A percentile compares a stretch with the other conserved stretches of the same genome.
Evolutionary conservation across 1,284 basidiomycete species (phyloP).

Genomic region (Rhodotorula sp.): DNA sequence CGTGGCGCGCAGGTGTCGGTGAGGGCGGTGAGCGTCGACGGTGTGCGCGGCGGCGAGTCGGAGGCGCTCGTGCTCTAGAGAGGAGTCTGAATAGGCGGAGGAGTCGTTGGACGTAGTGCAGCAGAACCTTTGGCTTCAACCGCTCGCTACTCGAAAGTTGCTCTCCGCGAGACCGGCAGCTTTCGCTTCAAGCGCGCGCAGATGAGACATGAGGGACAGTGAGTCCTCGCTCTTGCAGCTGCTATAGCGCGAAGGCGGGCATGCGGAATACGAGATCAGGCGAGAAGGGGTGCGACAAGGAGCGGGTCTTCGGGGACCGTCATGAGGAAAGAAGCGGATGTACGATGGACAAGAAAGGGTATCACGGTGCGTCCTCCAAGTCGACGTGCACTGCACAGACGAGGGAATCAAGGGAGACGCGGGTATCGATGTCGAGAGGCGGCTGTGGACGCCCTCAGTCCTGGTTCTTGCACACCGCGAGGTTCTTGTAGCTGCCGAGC

Average conservation of each 20-base stretch:
- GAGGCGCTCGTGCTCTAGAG: constrained; percentile 15
- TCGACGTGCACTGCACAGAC: constrained; percentile 2
- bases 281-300: neutral
- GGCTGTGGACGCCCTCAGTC: neutral
- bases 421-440: neutral
- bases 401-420: constrained; percentile 2
- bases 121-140: neutral
- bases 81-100: too few species aligned
- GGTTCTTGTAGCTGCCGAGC: constrained; percentile 21
- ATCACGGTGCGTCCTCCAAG: neutral
- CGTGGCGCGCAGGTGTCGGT: constrained; percentile 11
- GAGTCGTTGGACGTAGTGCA: too few species aligned
- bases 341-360: neutral
- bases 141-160: neutral
- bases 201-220: too few species aligned
- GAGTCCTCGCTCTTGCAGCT: constrained; percentile 1
- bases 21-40: constrained; percentile 31
- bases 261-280: neutral
- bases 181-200: too few species aligned
- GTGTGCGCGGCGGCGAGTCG: constrained; percentile 16
- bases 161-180: neutral
- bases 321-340: neutral
- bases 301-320: neutral
- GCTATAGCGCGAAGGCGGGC: neutral
- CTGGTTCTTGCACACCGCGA: constrained; percentile 6